Conservation (phyloP, 2,329 filamentous ascomycete species). For the Coniochaeta prunicola region DNA sequence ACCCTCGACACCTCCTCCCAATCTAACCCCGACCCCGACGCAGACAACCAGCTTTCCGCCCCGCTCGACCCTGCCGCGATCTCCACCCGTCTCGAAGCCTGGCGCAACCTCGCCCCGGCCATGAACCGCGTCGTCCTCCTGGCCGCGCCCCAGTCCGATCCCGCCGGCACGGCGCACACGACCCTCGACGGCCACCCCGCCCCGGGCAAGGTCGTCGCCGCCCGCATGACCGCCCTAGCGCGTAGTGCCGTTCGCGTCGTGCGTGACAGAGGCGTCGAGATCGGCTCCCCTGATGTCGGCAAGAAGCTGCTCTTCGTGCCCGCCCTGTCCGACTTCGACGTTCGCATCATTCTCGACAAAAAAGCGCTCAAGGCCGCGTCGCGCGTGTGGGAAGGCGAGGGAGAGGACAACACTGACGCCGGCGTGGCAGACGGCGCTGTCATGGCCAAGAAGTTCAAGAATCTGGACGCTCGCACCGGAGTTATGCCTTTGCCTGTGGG, state of each 20-base stretch:
- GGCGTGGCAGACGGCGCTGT: slow-evolving; percentile 1
- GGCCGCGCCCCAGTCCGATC: slow-evolving; percentile 71
- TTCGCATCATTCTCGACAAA: slow-evolving; percentile 65
- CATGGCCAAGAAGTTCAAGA: slow-evolving; percentile 58
- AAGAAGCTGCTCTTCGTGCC: slow-evolving; percentile 62
- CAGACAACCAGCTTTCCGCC: slow-evolving; percentile 13
- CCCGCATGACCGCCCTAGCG: slow-evolving; percentile 74
- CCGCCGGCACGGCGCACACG: slow-evolving; percentile 74
- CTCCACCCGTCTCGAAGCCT: slow-evolving; percentile 67
- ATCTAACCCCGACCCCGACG: background rate
- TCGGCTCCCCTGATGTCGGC: slow-evolving; percentile 43
- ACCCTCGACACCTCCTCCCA: slow-evolving; percentile 54
- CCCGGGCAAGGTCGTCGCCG: slow-evolving; percentile 76
- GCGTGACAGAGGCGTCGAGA: slow-evolving; percentile 38
- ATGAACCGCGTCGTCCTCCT: slow-evolving; percentile 82
- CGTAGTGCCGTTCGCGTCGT: slow-evolving; percentile 64
- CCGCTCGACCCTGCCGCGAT: slow-evolving; percentile 54
- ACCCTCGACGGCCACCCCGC: slow-evolving; percentile 41
- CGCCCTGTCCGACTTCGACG: slow-evolving; percentile 72
- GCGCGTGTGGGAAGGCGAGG: slow-evolving; percentile 23
- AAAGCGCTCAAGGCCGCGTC: slow-evolving; percentile 35
- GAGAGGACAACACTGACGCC: slow-evolving; percentile 26
- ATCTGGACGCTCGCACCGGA: slow-evolving; percentile 58
- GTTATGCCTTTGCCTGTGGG: slow-evolving; percentile 39
- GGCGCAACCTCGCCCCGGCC: slow-evolving; percentile 80